These are phyloP conservation scores for Rusavskia elegans DNA, from an alignment of 495 filamentous ascomycete species.

Conservation along the genomic window DNA sequence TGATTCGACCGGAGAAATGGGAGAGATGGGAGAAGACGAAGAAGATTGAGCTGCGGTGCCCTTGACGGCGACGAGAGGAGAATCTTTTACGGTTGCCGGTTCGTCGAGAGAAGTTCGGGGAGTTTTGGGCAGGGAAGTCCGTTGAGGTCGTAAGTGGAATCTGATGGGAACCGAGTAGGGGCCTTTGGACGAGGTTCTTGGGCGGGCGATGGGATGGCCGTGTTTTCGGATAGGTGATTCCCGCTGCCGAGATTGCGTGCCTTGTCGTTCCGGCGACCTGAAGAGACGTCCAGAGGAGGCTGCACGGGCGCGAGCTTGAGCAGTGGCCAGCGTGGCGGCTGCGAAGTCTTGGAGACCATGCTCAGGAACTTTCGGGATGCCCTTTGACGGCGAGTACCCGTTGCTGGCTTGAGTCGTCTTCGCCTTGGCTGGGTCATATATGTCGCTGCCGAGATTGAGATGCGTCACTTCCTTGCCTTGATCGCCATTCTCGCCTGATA, in stretches of 20 bases:
- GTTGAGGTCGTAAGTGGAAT: background rate
- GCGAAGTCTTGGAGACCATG: background rate
- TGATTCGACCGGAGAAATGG: too few species aligned
- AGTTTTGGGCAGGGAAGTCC: background rate
- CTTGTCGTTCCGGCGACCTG: background rate
- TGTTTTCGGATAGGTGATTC: background rate
- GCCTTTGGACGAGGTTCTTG: background rate
- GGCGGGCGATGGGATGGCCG: background rate
- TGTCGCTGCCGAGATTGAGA: background rate
- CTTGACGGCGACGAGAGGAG: background rate
- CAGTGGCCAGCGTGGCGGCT: background rate
- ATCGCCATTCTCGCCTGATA: background rate
- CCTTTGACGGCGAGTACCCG: background rate
- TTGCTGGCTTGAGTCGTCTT: background rate
- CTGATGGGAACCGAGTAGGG: background rate
- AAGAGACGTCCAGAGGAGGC: background rate
- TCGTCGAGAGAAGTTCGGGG: background rate
- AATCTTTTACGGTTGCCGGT: background rate
- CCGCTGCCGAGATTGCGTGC: background rate
- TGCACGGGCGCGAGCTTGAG: background rate
- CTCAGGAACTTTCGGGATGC: background rate
- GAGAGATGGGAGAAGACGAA: too few species aligned
- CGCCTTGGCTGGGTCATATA: background rate
- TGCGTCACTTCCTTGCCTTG: background rate
- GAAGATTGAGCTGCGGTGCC: background rate